Evolutionary conservation across 345 rosid species (phyloP), one percentile per base, ranked within the genome.

Genomic region (Aquilaria sinensis): DNA sequence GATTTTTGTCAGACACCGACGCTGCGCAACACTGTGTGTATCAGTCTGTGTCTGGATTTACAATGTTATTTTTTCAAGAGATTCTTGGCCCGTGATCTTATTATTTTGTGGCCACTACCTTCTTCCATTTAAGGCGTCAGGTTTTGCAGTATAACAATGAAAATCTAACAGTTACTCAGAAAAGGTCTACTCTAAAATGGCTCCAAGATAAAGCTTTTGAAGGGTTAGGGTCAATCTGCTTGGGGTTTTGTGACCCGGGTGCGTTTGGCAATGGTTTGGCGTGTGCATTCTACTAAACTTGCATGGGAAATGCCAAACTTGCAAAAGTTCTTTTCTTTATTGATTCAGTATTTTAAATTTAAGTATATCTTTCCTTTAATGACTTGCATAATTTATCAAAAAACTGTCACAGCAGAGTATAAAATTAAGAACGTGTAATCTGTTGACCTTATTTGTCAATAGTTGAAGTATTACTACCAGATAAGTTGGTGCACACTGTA

Each of bases 61-160:
- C 47, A 64, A 12, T 53, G 72, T 70, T 58, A 74, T 67, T 63
- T 53, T 66, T 78, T 68, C 79, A 57, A 74, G 73, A 75, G 77
- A 77, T 80, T 75, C 82, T 72, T 72, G 72, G 65, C 81, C 84
- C 84, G 88, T 85, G 95, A 80, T 59, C 14, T 23, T 68, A 73
- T 75, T 79, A 72, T 79, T 74, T 48, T 60, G 34, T 51, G 59
- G 50, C 56, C 47, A 51, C 31, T 58, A 50, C 57, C 49, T 7
- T 55, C 32, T 37, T 9, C 34, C 53, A 56, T 57, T 12, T 48
- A 29, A 67, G 31, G 51, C 59, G 69, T 74, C 80, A 60, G 74
- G 61, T 33, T 4, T 54, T 61, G 69, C 76, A 77, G 74, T 58
- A 33, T 37, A 64, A 54, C 53, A 64, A 48, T 59, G 55, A 29